Conservation (phyloP, 805 yeast species). For the Metschnikowia gruessii region DNA sequence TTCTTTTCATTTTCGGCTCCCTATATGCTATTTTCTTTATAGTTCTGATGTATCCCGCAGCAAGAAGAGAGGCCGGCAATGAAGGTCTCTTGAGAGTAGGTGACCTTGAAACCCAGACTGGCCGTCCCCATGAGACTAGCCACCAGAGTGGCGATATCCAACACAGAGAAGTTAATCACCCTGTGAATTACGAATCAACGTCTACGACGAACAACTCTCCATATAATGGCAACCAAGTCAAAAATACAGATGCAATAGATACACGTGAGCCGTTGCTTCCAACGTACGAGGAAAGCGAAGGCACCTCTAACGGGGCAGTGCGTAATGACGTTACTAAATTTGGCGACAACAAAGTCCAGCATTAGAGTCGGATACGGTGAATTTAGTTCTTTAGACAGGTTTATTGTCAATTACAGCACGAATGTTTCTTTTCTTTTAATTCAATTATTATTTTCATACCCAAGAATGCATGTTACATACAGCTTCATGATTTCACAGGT, state of each 20-base stretch:
- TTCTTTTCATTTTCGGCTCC: conserved; percentile 28
- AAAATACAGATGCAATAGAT: background rate
- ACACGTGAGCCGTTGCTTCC: conserved; percentile 21
- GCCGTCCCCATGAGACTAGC: conserved; percentile 3
- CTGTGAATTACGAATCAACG: too few species aligned
- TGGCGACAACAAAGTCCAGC: conserved; percentile 36
- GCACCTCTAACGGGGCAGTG: conserved; percentile 11
- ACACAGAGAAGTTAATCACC: background rate
- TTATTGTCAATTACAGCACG: too few species aligned
- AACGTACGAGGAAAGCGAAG: conserved; percentile 26
- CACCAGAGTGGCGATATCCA: conserved; percentile 10
- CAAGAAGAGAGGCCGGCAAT: conserved; percentile 8
- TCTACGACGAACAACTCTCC: background rate
- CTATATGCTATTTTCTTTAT: conserved; percentile 33
- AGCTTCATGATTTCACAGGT: too few species aligned
- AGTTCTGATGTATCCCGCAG: conserved; percentile 21
- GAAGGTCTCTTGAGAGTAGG: conserved; percentile 25
- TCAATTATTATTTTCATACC: too few species aligned
- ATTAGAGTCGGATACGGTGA: conserved; percentile 1
- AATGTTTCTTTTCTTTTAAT: too few species aligned
- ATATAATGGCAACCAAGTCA: background rate
- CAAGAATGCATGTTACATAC: too few species aligned
- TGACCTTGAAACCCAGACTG: conserved; percentile 16
- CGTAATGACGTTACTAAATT: conserved; percentile 9
- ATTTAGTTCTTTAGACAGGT: too few species aligned